phyloP scores from a whole-genome alignment of 2,329 filamentous ascomycete species.

The Coccinonectria pachysandricola region DNA sequence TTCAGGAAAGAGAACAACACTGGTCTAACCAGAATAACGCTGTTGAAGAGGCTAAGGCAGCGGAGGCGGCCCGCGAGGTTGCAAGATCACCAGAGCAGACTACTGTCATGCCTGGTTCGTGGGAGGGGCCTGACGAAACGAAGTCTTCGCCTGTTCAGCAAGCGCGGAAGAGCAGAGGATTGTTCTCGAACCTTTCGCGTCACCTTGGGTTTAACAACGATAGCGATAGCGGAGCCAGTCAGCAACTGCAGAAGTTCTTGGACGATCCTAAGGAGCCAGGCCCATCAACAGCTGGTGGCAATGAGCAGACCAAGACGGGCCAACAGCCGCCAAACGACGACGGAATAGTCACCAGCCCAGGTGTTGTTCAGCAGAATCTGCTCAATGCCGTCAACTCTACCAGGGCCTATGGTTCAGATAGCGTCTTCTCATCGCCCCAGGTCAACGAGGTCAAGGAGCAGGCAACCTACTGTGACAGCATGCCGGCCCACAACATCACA shows the following conservation, averaged over 20 bases:
- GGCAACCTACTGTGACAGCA: slow-evolving; percentile 76
- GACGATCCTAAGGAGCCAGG: slow-evolving; percentile 19
- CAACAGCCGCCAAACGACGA: slow-evolving; percentile 27
- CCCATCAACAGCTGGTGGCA: too few species aligned
- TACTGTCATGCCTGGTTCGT: slow-evolving; percentile 62
- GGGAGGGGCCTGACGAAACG: slow-evolving; percentile 52
- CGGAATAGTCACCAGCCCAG: slow-evolving; percentile 48
- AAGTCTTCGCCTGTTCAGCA: slow-evolving; percentile 23
- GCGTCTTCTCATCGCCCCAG: slow-evolving; percentile 61
- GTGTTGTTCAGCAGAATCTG: slow-evolving; percentile 58
- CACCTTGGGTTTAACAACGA: slow-evolving; percentile 56
- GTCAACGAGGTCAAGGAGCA: slow-evolving; percentile 71
- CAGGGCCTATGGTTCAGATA: slow-evolving; percentile 62
- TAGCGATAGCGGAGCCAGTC: slow-evolving; percentile 30
- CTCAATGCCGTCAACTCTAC: slow-evolving; percentile 70
- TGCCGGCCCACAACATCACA: slow-evolving; percentile 60
- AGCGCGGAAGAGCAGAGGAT: slow-evolving; percentile 36
- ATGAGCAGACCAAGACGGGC: too few species aligned
- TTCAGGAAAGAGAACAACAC: slow-evolving; percentile 44
- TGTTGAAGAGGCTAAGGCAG: slow-evolving; percentile 2
- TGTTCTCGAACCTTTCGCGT: slow-evolving; percentile 60
- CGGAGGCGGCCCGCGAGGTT: slow-evolving; percentile 26
- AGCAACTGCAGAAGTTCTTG: slow-evolving; percentile 34
- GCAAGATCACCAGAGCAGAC: slow-evolving; percentile 31
- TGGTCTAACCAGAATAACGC: slow-evolving; percentile 25